Conservation (phyloP, 2,329 filamentous ascomycete species). For the Beauveria rudraprayagi region DNA sequence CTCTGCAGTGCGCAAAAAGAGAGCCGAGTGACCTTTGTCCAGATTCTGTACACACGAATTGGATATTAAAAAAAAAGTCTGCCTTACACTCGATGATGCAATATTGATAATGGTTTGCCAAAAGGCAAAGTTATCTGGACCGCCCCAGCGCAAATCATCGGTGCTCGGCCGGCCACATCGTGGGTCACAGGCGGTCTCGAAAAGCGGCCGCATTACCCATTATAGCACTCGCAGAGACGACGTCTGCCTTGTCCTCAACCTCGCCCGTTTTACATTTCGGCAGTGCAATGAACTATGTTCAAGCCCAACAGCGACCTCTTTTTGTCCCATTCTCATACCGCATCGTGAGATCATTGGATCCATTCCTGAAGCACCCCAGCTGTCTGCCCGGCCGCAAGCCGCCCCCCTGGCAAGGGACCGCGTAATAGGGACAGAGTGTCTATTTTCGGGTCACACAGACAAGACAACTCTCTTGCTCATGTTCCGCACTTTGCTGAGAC, state of each 20-base stretch:
- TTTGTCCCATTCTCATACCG: no score
- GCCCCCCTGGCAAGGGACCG: neutral
- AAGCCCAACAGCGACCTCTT: no score
- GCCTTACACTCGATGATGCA: neutral
- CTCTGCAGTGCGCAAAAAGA: neutral
- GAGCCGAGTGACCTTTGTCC: no score
- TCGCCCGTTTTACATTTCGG: neutral
- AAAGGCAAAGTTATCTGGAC: neutral
- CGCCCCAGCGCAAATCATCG: neutral
- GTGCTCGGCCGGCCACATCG: neutral
- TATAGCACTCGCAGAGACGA: neutral
- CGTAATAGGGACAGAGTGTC: neutral
- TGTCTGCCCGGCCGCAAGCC: neutral
- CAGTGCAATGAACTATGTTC: neutral
- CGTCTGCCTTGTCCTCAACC: constrained; percentile 7
- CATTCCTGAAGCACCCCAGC: neutral
- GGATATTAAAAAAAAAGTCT: neutral
- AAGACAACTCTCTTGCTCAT: neutral
- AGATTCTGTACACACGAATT: neutral
- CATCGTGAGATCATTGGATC: neutral
- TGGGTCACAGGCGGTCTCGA: neutral
- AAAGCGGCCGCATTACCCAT: constrained; percentile 1
- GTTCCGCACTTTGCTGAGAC: no score
- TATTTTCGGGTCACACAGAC: neutral
- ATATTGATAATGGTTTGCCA: neutral